Evolutionary conservation across 306 rosid genomes (phyloP), one percentile per base, ranked within the genome.

Genomic region (Albizia julibrissin): DNA sequence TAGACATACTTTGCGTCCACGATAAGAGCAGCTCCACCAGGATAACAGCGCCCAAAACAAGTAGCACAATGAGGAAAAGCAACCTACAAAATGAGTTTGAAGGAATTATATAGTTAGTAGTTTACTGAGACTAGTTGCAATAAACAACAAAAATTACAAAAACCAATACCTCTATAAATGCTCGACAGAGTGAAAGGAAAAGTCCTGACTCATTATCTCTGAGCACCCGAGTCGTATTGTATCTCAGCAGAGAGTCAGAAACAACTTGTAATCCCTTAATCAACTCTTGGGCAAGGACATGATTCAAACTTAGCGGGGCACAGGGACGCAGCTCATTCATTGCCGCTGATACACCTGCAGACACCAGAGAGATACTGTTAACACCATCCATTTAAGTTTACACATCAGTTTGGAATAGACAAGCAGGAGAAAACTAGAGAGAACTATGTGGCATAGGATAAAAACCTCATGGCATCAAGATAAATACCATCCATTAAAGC

Each of bases 301-400:
- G 87, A 76, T 92, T 96, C 86, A 96, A 86, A 80, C 99, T 93
- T 87, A 91, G 46, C 10, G 99, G 98, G 77, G 99, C 97, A 82
- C 99, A 96, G 12, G 98, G 98, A 66, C 98, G 99, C 24, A 96
- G 88, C 81, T 96, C 99, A 42, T 96, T 96, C 97, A 96, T 86
- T 31, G 97, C 98, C 27, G 97, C 98, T 72, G 99, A 92, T 70
- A 93, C 97, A 81, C 98, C 99, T 96, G 90, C 80, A 76, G 87
- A 91, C 86, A 80, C 85, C 85, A 79, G 39, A 89, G 24, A 82
- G 80, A 83, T 22, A 72, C 12, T 14, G 52, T 47, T 47, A 47
- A 47, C 52, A 47, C 15, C 6, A 3, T 47, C 52, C 52, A 47
- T 47, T 47, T 12, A 47, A 14, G 52, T 47, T 75, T 76, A 68